phyloP scores from a whole-genome alignment of 768 basidiomycete species.

The Lactarius pseudohatsudake region DNA sequence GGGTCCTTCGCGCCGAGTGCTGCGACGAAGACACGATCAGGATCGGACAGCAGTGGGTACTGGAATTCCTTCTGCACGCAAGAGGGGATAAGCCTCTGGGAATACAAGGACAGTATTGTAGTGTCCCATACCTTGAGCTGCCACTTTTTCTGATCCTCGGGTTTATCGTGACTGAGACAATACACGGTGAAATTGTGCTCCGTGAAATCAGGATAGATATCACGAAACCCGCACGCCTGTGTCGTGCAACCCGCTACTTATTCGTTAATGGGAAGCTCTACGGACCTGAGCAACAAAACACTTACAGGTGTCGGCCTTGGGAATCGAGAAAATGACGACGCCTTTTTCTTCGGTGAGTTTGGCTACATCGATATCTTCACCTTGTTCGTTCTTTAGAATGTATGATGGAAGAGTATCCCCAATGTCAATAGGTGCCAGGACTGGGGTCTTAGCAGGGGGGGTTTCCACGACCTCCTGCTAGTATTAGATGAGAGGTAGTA shows the following conservation, averaged over 20 bases:
- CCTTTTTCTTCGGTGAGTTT: constrained; percentile 68
- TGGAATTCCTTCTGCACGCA: constrained; percentile 70
- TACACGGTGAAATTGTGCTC: constrained; percentile 69
- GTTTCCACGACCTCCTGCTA: constrained; percentile 8
- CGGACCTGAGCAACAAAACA: constrained; percentile 29
- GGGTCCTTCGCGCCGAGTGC: constrained; percentile 69
- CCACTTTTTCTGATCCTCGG: constrained; percentile 77
- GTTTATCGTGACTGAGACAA: constrained; percentile 79
- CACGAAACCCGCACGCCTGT: constrained; percentile 91
- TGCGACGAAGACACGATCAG: constrained; percentile 73
- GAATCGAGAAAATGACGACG: constrained; percentile 78
- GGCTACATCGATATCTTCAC: constrained; percentile 69
- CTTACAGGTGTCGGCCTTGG: constrained; percentile 84
- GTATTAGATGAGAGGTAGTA: background rate
- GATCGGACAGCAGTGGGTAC: constrained; percentile 87
- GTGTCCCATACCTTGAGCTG: constrained; percentile 66
- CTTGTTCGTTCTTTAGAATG: constrained; percentile 82
- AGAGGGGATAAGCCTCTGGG: constrained; percentile 17
- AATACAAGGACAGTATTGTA: background rate
- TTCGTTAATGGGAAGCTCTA: constrained; percentile 9
- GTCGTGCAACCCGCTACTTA: constrained; percentile 80
- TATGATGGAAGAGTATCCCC: constrained; percentile 76
- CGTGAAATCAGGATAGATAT: constrained; percentile 75
- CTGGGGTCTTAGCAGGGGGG: constrained; percentile 7
- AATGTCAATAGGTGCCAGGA: constrained; percentile 50